phyloP scores from a whole-genome alignment of 2,329 filamentous ascomycete genomes.

The Fusarium zealandicum region DNA sequence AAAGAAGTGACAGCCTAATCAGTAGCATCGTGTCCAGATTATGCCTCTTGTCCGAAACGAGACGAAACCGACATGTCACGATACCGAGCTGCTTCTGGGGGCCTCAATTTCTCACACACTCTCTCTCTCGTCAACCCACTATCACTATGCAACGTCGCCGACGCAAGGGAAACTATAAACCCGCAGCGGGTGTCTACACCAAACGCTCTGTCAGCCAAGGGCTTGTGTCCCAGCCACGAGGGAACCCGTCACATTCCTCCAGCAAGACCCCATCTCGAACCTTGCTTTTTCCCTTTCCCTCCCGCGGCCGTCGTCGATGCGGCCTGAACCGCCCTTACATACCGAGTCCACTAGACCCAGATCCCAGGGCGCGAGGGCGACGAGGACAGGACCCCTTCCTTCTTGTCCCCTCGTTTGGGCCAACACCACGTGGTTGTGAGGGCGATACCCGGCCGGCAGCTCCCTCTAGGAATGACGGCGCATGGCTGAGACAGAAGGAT shows the following conservation, averaged over 20 bases:
- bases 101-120: too few relatives aligned
- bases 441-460: conserved; percentile 6
- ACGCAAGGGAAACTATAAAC: conserved; percentile 11
- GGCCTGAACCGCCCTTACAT: conserved; percentile 12
- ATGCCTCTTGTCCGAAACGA: too few relatives aligned
- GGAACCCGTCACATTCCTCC: conserved; percentile 16
- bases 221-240: too few relatives aligned
- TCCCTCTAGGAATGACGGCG: conserved; percentile 18
- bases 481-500: conserved; percentile 7
- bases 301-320: neutral
- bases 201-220: too few relatives aligned
- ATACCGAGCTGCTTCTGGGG: too few relatives aligned
- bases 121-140: too few relatives aligned
- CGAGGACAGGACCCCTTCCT: neutral
- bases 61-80: too few relatives aligned
- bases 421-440: conserved; percentile 24
- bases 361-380: neutral
- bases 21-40: too few relatives aligned
- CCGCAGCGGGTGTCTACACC: too few relatives aligned
- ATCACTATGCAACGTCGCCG: conserved; percentile 11
- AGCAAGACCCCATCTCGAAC: conserved; percentile 3
- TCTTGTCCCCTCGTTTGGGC: too few relatives aligned
- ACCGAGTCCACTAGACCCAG: neutral
- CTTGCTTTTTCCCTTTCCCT: neutral
- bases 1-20: too few relatives aligned